Base-by-base conservation (phyloP, 345 rosid species). In the Geranium brycei region DNA sequence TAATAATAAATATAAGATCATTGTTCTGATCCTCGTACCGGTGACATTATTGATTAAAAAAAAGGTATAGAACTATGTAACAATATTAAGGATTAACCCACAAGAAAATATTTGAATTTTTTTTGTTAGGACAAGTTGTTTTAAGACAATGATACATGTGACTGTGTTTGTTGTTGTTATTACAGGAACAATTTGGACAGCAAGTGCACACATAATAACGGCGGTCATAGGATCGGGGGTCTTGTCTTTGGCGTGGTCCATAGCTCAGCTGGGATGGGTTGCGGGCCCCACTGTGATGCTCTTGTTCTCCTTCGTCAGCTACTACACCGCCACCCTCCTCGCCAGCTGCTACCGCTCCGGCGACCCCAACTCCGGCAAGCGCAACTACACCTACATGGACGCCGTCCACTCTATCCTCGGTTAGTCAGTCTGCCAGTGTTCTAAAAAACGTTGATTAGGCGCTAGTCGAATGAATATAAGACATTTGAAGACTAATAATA, bases 181-280 rank as follows among this genome's bases (percentile, higher is more conserved):
- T 31, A 2, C 59, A 77, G 81, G 81, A n/a, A 77, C 76, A 19
- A 35, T 74, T 0, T 77, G 81, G 81, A 77, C 78, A 0, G 81
- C 81, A 19, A 77, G 78, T 68, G 73, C 81, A 14, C 81, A 77
- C 61, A 71, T 77, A 19, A 74, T 78, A 71, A 78, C 81, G 0
- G 81, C 81, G 5, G 77, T 78, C 23, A 78, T 78, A 6, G 81
- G 81, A 1, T 74, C 81, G 8, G 81, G 81, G 8, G 81, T 78
- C 31, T 62, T 78, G 60, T 74, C 81, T 0, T 59, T 78, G 47
- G 81, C 81, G 0, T 78, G 78, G 78, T 76, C 81, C 19, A 78
- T 72, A 7, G 78, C 74, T 19, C 81, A 78, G 72, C 73, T 78
- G 3, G 81, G 81, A 8, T 78, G 81, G 81, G 60, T 78, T 59